Conservation (phyloP, 2,329 filamentous ascomycete species). For the Trichocomaceae sp. region DNA sequence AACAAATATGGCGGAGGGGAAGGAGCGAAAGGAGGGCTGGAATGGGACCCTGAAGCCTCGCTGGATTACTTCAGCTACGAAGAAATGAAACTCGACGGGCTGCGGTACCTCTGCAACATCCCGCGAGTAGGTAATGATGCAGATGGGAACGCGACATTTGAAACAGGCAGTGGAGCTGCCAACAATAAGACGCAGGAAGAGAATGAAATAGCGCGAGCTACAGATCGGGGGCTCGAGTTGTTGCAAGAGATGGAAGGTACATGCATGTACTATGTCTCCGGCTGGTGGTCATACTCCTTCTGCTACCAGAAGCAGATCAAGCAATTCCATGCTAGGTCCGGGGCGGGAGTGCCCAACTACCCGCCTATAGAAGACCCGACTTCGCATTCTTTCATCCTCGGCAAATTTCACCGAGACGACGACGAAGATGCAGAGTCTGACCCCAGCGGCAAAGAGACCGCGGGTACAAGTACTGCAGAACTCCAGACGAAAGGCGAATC, state of each 20-base stretch:
- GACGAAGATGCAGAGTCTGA: constrained; percentile 23
- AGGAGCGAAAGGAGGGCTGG: constrained; percentile 38
- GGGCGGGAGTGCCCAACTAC: constrained; percentile 58
- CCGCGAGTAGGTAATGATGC: constrained; percentile 59
- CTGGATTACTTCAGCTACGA: constrained; percentile 51
- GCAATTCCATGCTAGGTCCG: constrained; percentile 78
- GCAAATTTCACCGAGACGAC: constrained; percentile 47
- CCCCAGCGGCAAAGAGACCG: constrained; percentile 13
- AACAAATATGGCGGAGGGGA: constrained; percentile 53
- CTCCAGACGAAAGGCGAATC: constrained; percentile 77
- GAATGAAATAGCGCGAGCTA: constrained; percentile 70
- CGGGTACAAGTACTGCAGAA: constrained; percentile 48
- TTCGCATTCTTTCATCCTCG: constrained; percentile 70
- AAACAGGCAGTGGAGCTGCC: constrained; percentile 9
- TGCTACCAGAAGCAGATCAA: constrained; percentile 83
- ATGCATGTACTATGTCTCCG: constrained; percentile 76
- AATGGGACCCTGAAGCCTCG: constrained; percentile 1
- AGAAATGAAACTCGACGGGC: constrained; percentile 62
- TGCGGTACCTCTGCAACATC: constrained; percentile 77
- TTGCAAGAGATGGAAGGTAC: constrained; percentile 68
- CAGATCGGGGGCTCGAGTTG: constrained; percentile 71
- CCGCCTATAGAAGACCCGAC: constrained; percentile 71
- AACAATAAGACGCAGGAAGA: constrained; percentile 60
- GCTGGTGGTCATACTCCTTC: constrained; percentile 96
- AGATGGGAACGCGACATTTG: constrained; percentile 56